Percentiles rank a stretch among this genome's conserved stretches.
Conservation (phyloP, 2,329 filamentous ascomycete genomes). For the Fusarium sp. region DNA sequence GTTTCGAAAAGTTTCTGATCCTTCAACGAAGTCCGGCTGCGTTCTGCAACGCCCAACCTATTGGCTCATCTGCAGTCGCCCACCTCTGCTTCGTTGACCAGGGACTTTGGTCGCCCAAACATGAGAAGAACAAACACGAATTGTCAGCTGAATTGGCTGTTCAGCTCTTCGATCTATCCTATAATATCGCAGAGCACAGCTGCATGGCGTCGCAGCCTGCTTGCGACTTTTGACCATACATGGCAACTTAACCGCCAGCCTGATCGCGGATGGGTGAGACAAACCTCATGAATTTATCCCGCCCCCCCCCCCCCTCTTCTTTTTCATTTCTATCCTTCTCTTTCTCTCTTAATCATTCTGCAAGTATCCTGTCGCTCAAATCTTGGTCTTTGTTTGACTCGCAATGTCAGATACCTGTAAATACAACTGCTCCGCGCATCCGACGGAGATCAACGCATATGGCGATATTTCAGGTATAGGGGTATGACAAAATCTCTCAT, state of each 20-base stretch:
- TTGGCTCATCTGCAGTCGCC: background rate
- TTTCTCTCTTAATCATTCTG: background rate
- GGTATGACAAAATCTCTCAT: background rate
- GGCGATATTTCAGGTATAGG: slow-evolving; percentile 10
- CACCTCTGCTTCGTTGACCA: background rate
- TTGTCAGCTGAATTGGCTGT: background rate
- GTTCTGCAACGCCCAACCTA: background rate
- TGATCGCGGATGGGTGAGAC: background rate
- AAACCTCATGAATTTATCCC: background rate
- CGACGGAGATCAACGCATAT: background rate
- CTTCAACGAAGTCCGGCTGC: background rate
- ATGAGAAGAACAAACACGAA: background rate
- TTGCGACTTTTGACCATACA: background rate
- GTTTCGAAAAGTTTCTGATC: background rate
- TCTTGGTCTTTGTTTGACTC: background rate
- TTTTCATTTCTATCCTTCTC: background rate
- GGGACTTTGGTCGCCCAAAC: background rate
- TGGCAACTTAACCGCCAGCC: background rate
- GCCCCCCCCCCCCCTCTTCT: background rate
- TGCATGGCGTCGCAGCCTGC: background rate
- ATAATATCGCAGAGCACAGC: no score
- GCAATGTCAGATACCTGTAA: background rate
- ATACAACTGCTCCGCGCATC: background rate
- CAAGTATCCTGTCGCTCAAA: background rate
- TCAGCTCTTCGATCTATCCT: background rate